Conservation (phyloP, 139 green algal species). For the Chlorella sorokiniana region DNA sequence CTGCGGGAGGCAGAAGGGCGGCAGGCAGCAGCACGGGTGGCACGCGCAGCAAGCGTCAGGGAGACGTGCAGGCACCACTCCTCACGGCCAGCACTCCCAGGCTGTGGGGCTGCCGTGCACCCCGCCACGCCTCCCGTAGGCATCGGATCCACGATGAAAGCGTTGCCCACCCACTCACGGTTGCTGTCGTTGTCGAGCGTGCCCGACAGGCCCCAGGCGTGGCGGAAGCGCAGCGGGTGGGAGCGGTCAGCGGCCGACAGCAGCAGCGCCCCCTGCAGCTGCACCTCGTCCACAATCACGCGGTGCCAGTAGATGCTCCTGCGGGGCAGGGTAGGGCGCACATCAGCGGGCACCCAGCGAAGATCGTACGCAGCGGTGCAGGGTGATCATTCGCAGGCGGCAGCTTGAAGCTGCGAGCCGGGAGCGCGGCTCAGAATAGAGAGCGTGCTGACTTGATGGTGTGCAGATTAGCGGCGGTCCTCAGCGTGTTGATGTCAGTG, state of each 20-base stretch:
- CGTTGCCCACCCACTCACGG: neutral
- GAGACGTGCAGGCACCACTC: neutral
- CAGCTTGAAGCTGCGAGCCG: neutral
- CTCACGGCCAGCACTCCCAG: too few species aligned
- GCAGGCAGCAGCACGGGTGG: too few species aligned
- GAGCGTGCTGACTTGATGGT: neutral
- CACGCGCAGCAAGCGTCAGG: neutral
- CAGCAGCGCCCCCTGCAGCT: conserved; percentile 1
- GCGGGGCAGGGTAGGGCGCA: neutral
- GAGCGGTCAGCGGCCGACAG: neutral
- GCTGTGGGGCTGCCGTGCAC: too few species aligned
- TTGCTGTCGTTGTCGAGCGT: conserved; percentile 20
- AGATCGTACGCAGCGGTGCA: neutral
- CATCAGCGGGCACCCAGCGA: neutral
- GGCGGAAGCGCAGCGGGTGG: neutral
- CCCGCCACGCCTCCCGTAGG: too few species aligned
- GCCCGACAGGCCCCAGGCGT: neutral
- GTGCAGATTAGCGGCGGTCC: conserved; percentile 1
- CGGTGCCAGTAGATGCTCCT: conserved; percentile 37
- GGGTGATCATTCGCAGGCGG: neutral
- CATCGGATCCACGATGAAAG: too few species aligned
- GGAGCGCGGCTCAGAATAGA: neutral
- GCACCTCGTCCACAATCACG: conserved; percentile 34
- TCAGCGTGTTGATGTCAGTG: conserved; percentile 6
- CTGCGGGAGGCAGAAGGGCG: neutral